phyloP scores from a whole-genome alignment of 139 green algal genomes.

The Medakamo hakoo region DNA sequence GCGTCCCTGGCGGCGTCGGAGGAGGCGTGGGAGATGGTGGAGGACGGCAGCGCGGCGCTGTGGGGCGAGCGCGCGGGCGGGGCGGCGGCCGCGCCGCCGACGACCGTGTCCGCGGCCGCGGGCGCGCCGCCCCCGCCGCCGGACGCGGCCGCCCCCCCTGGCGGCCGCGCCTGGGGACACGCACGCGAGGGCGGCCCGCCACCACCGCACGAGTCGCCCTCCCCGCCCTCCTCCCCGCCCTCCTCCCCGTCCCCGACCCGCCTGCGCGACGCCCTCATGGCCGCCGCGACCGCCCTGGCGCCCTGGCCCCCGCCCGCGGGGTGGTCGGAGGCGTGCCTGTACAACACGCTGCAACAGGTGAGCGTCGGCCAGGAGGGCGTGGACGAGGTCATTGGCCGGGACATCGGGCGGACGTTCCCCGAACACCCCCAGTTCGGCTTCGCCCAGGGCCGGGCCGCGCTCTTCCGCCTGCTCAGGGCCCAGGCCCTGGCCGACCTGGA shows the following conservation, averaged over 20 bases:
- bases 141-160: no score
- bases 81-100: no score
- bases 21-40: no score
- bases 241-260: background rate
- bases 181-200: no score
- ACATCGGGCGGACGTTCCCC: conserved; percentile 91
- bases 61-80: no score
- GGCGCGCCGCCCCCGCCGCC: no score
- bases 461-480: conserved; percentile 80
- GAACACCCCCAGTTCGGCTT: conserved; percentile 70
- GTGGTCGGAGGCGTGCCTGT: conserved; percentile 27
- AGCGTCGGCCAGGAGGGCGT: conserved; percentile 56
- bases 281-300: conserved; percentile 34
- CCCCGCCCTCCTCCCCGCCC: no score
- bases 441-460: conserved; percentile 41
- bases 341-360: conserved; percentile 58
- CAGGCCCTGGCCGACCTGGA: conserved; percentile 77
- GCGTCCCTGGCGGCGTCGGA: no score
- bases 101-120: no score
- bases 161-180: no score
- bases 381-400: conserved; percentile 73
- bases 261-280: conserved; percentile 24
- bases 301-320: conserved; percentile 33
- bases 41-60: no score
- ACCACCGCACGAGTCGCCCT: no score